Percentiles rank a stretch among this genome's conserved stretches.
Conservation (phyloP, 2,329 filamentous ascomycete genomes). For the Cladosporium sphaerospermum region DNA sequence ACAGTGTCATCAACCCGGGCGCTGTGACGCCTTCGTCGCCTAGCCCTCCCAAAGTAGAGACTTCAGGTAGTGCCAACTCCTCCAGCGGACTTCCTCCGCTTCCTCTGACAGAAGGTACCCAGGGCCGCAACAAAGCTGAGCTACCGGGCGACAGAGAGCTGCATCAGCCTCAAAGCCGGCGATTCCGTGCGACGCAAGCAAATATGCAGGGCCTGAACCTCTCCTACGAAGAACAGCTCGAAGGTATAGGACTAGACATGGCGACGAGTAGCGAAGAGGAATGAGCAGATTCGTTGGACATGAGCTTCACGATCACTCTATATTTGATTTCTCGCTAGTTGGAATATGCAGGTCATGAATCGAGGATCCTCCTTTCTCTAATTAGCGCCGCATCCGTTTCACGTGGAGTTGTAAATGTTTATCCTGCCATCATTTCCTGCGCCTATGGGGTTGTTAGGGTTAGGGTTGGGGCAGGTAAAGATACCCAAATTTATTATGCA, state of each 20-base stretch:
- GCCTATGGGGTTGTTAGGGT: too few relatives aligned
- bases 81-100: background rate
- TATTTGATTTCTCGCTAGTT: too few relatives aligned
- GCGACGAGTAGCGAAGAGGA: background rate
- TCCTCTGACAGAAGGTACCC: background rate
- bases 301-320: too few relatives aligned
- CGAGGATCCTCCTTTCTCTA: too few relatives aligned
- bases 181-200: background rate
- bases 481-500: too few relatives aligned
- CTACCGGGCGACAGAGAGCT: conserved; percentile 3
- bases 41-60: background rate
- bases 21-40: background rate
- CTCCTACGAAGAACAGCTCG: background rate
- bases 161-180: background rate
- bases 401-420: too few relatives aligned
- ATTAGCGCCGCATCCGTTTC: too few relatives aligned
- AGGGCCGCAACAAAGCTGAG: background rate
- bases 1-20: background rate
- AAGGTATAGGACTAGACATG: background rate
- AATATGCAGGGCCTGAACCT: background rate
- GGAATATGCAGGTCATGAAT: too few relatives aligned
- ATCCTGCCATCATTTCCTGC: too few relatives aligned
- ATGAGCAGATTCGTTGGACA: background rate
- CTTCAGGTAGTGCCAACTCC: background rate
- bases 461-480: too few relatives aligned